phyloP scores from a whole-genome alignment of 495 filamentous ascomycete genomes.

The Talaromyces trachyspermus region DNA sequence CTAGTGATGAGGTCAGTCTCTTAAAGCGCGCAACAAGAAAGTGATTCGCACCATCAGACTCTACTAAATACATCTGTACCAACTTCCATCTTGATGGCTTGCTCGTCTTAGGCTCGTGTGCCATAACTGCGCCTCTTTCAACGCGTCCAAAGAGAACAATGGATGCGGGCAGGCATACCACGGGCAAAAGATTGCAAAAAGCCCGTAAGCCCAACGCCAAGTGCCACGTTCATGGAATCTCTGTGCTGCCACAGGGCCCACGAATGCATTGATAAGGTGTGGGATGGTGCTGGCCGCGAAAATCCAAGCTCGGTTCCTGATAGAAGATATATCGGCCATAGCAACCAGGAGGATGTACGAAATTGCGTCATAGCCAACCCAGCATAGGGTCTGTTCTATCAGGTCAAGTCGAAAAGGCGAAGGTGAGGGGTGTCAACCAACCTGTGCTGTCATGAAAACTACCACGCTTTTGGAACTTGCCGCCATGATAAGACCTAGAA shows the following conservation, averaged over 20 bases:
- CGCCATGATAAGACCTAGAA: conserved; percentile 46
- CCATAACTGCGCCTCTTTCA: no score
- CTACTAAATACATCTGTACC: neutral
- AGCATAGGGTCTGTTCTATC: conserved; percentile 42
- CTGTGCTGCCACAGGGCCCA: conserved; percentile 38
- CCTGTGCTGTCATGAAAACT: conserved; percentile 34
- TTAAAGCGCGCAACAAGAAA: neutral
- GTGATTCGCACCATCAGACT: conserved; percentile 2
- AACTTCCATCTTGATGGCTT: neutral
- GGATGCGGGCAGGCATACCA: conserved; percentile 48
- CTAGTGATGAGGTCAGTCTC: conserved; percentile 1
- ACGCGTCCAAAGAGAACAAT: conserved; percentile 42
- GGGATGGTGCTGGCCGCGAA: conserved; percentile 51
- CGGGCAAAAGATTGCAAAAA: conserved; percentile 50
- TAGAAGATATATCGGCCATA: conserved; percentile 50
- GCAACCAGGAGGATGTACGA: conserved; percentile 52
- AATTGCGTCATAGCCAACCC: conserved; percentile 50
- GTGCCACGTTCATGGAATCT: conserved; percentile 36
- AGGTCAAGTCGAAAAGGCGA: neutral
- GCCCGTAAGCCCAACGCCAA: conserved; percentile 56
- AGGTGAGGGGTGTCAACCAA: conserved; percentile 9
- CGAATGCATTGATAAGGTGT: conserved; percentile 52
- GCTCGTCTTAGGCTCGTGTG: neutral
- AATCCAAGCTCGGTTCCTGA: conserved; percentile 51
- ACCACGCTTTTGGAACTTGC: conserved; percentile 30